phyloP scores from a whole-genome alignment of 805 yeast species.

The Dipodascus geniculatus region DNA sequence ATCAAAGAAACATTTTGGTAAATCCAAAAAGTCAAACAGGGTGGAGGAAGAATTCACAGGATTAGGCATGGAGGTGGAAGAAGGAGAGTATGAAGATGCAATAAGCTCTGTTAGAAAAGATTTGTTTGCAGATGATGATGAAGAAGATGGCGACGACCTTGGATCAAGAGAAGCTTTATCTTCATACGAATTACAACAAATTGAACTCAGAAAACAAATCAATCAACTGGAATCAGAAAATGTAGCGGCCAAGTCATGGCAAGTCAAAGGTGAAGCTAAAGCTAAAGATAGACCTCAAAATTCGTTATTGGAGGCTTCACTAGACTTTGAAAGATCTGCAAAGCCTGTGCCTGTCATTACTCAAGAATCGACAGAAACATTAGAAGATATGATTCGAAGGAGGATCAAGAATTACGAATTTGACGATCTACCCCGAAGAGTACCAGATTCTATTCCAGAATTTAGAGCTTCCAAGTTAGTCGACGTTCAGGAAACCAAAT shows the following conservation, averaged over 20 bases:
- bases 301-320: constrained; percentile 59
- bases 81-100: constrained; percentile 18
- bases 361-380: constrained; percentile 68
- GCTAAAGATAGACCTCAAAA: constrained; percentile 75
- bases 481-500: constrained; percentile 74
- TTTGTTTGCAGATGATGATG: constrained; percentile 33
- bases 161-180: constrained; percentile 41
- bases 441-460: constrained; percentile 53
- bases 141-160: constrained; percentile 51
- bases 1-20: constrained; percentile 3
- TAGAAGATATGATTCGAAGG: constrained; percentile 81
- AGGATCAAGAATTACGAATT: constrained; percentile 65
- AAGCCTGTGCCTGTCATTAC: constrained; percentile 96
- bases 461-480: constrained; percentile 34
- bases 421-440: constrained; percentile 72
- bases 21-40: constrained; percentile 4
- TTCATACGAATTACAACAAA: constrained; percentile 74
- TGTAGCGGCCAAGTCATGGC: constrained; percentile 86
- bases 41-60: constrained; percentile 17
- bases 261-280: constrained; percentile 84
- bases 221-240: constrained; percentile 72
- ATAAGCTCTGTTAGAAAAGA: constrained; percentile 25
- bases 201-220: constrained; percentile 64
- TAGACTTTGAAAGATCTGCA: constrained; percentile 86
- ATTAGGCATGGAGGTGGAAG: constrained; percentile 17